A percentile compares a stretch with the other conserved stretches of the same genome.
These are phyloP conservation scores for Ascochyta pisi DNA, from an alignment of 2,329 filamentous ascomycete genomes.

Conservation along the genomic window DNA sequence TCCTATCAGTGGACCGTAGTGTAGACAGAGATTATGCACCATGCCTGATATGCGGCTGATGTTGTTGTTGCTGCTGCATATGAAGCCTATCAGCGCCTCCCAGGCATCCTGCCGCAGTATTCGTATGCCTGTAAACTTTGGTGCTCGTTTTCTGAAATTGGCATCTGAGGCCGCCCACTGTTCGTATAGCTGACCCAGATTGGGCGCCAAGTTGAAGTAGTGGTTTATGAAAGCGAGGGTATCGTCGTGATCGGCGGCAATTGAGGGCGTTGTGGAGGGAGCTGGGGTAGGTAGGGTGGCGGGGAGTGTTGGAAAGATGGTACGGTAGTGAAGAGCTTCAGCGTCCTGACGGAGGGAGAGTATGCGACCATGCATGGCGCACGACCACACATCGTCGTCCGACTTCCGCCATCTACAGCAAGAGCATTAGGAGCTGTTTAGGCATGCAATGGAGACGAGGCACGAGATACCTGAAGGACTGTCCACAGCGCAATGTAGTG, in stretches of 20 bases:
- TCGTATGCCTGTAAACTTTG: slow-evolving; percentile 86
- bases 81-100: slow-evolving; percentile 93
- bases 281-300: slow-evolving; percentile 39
- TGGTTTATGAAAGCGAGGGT: slow-evolving; percentile 77
- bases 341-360: slow-evolving; percentile 84
- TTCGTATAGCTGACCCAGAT: slow-evolving; percentile 77
- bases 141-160: slow-evolving; percentile 88
- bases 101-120: slow-evolving; percentile 95
- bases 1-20: slow-evolving; percentile 82
- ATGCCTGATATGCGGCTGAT: slow-evolving; percentile 95
- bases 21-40: slow-evolving; percentile 87
- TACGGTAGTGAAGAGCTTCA: slow-evolving; percentile 78
- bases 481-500: slow-evolving; percentile 91
- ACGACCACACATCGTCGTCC: slow-evolving; percentile 83
- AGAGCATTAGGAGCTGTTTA: slow-evolving; percentile 8
- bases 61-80: slow-evolving; percentile 99
- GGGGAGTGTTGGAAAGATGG: slow-evolving; percentile 60
- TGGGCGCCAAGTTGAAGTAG: slow-evolving; percentile 86
- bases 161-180: slow-evolving; percentile 86
- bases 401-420: slow-evolving; percentile 83
- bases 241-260: slow-evolving; percentile 63
- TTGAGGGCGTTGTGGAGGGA: slow-evolving; percentile 30
- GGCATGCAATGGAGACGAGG: not conserved
- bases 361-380: slow-evolving; percentile 83
- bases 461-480: slow-evolving; percentile 75